Evolutionary conservation across 345 rosid species (phyloP).

Genomic region (Eucalyptus pauciflora): DNA sequence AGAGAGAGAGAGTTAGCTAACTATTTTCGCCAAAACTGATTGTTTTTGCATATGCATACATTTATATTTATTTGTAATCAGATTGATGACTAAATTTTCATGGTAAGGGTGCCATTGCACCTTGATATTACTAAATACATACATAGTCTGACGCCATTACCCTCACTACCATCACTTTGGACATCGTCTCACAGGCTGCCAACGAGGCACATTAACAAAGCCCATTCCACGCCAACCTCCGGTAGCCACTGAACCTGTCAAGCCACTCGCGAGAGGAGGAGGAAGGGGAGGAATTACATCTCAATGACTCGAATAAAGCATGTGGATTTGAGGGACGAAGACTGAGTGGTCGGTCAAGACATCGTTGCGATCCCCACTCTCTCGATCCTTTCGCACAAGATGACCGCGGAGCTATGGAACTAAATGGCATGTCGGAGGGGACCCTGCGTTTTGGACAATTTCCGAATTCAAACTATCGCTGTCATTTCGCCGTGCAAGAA

Average conservation of each 20-base stretch:
- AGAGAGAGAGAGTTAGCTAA: background rate
- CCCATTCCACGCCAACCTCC: background rate
- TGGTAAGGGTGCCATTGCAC: background rate
- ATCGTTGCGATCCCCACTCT: background rate
- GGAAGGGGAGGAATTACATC: background rate
- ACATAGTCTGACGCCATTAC: background rate
- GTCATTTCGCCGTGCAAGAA: background rate
- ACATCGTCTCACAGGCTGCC: background rate
- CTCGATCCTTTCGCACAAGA: background rate
- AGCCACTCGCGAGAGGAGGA: background rate
- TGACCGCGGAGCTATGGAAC: background rate
- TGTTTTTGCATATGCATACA: background rate
- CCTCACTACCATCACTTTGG: background rate
- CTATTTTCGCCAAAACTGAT: background rate
- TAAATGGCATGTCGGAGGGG: background rate
- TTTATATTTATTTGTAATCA: background rate
- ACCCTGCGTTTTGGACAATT: background rate
- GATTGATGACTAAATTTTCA: background rate
- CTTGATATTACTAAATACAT: background rate
- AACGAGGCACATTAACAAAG: background rate
- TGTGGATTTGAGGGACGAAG: background rate
- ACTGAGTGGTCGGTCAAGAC: background rate
- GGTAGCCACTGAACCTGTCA: background rate
- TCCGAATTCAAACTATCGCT: background rate
- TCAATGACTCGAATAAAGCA: background rate